phyloP scores from a whole-genome alignment of 441 rosid species.

The Arabidopsis hybrid region DNA sequence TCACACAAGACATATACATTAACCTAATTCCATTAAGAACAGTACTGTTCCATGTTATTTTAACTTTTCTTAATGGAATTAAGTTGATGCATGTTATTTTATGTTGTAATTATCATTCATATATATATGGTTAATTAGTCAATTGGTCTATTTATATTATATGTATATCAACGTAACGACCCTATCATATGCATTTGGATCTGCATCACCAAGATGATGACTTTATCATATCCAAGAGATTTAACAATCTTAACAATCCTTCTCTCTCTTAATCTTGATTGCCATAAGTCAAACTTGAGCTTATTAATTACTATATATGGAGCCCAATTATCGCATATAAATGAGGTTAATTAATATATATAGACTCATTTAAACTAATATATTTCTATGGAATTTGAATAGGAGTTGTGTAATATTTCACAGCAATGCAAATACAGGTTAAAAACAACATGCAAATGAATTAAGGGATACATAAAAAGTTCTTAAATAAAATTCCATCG shows the following conservation, averaged over 20 bases:
- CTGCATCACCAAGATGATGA: slow-evolving; percentile 43
- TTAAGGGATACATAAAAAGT: slow-evolving; percentile 2
- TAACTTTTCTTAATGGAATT: background rate
- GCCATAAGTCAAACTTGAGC: slow-evolving; percentile 41
- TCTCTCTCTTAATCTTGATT: slow-evolving; percentile 46
- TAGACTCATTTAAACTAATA: background rate
- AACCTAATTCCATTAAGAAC: slow-evolving; percentile 32
- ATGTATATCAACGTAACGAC: slow-evolving; percentile 35
- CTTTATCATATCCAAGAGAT: slow-evolving; percentile 46
- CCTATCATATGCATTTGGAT: slow-evolving; percentile 43
- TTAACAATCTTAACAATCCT: slow-evolving; percentile 26
- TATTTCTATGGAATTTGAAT: background rate
- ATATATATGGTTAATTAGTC: slow-evolving; percentile 39
- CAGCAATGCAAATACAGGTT: background rate
- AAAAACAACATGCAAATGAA: slow-evolving; percentile 15
- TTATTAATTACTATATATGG: slow-evolving; percentile 8
- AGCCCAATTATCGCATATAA: slow-evolving; percentile 33
- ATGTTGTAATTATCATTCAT: slow-evolving; percentile 30
- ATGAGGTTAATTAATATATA: background rate
- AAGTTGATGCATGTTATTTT: slow-evolving; percentile 34
- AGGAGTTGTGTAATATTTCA: slow-evolving; percentile 6
- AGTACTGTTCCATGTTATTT: background rate
- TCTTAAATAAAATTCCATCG: background rate
- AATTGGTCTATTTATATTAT: slow-evolving; percentile 38
- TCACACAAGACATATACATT: slow-evolving; percentile 27